phyloP scores from a whole-genome alignment of 2,329 filamentous ascomycete species.

The Anthostomella pinea region DNA sequence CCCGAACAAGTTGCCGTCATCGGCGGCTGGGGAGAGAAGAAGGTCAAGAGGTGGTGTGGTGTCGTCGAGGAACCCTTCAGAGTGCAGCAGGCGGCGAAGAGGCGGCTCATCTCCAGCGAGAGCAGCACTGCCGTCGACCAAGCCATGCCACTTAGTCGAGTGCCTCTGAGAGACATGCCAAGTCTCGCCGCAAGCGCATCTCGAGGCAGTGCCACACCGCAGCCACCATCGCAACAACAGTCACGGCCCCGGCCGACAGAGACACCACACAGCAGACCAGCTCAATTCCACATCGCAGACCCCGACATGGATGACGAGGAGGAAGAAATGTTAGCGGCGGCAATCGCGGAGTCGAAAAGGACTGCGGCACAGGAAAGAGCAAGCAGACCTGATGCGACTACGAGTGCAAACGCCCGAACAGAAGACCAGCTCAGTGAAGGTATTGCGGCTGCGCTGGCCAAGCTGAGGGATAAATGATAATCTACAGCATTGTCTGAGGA shows the following conservation, averaged over 20 bases:
- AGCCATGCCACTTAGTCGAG: constrained; percentile 39
- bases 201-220: constrained; percentile 22
- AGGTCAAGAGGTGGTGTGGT: constrained; percentile 81
- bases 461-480: constrained; percentile 47
- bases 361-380: constrained; percentile 32
- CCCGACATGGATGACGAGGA: constrained; percentile 44
- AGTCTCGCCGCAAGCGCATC: constrained; percentile 23
- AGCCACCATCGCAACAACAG: constrained; percentile 9
- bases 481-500: constrained; percentile 7
- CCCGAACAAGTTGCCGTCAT: constrained; percentile 81
- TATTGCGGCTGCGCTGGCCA: constrained; percentile 60
- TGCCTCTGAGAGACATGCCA: constrained; percentile 41
- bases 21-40: constrained; percentile 93
- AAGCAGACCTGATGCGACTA: constrained; percentile 11
- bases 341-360: constrained; percentile 45
- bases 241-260: constrained; percentile 15
- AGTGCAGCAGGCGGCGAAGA: constrained; percentile 65
- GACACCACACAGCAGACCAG: no score
- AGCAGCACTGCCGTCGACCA: constrained; percentile 32
- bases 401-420: constrained; percentile 21
- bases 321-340: constrained; percentile 48
- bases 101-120: constrained; percentile 28
- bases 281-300: constrained; percentile 38
- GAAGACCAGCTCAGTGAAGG: constrained; percentile 52
- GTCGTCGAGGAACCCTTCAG: constrained; percentile 84